Evolutionary conservation across 768 basidiomycete species (phyloP).

Genomic region (Gelatoporia subvermispora): DNA sequence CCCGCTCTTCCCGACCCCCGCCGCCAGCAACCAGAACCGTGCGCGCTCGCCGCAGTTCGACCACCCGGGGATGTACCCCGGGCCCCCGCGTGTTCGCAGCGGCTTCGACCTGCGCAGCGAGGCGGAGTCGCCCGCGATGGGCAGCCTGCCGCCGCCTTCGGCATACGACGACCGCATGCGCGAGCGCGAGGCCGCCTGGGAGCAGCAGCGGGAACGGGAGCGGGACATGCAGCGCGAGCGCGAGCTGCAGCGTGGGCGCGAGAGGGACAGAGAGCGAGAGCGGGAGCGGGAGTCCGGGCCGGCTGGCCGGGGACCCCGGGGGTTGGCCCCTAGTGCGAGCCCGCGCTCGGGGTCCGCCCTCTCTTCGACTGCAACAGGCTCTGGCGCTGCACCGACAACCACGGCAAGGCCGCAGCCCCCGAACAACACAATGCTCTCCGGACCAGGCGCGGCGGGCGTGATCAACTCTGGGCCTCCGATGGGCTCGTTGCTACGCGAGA

Average conservation of each 20-base stretch:
- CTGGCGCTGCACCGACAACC: slow-evolving; percentile 1
- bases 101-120: slow-evolving; percentile 8
- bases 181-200: slow-evolving; percentile 13
- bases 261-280: neutral
- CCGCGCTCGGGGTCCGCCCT: slow-evolving; percentile 10
- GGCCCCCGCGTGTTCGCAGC: slow-evolving; percentile 6
- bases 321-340: slow-evolving; percentile 6
- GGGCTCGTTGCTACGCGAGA: slow-evolving; percentile 3
- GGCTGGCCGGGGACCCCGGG: slow-evolving; percentile 5
- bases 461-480: neutral
- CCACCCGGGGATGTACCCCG: slow-evolving; percentile 27
- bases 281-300: slow-evolving; percentile 2
- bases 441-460: slow-evolving; percentile 7
- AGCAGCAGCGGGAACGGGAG: slow-evolving; percentile 9
- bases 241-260: neutral
- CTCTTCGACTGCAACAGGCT: slow-evolving; percentile 5
- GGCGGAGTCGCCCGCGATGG: slow-evolving; percentile 27
- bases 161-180: slow-evolving; percentile 14
- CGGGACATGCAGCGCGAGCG: neutral
- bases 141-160: slow-evolving; percentile 22
- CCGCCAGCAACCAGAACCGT: slow-evolving; percentile 8
- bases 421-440: slow-evolving; percentile 8
- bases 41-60: slow-evolving; percentile 16
- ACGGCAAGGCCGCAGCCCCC: slow-evolving; percentile 2
- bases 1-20: slow-evolving; percentile 20